A percentile compares a stretch with the other conserved stretches of the same genome.
phyloP scores from a whole-genome alignment of 1,284 basidiomycete genomes.

The Cronartium ribicola region DNA sequence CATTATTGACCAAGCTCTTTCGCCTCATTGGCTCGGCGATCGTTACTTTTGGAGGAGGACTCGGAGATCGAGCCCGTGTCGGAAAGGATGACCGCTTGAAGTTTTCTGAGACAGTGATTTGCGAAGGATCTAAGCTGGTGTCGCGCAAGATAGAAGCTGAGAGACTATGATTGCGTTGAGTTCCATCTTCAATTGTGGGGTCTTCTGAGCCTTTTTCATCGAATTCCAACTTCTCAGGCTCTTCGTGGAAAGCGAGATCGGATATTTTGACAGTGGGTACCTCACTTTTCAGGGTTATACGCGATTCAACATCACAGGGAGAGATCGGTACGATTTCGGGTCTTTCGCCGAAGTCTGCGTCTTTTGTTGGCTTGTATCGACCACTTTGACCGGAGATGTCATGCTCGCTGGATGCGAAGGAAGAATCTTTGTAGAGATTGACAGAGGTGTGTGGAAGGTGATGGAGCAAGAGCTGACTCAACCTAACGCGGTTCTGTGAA shows the following conservation, averaged over 20 bases:
- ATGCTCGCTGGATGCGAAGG: background rate
- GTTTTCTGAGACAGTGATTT: background rate
- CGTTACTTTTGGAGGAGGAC: background rate
- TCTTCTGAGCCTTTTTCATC: constrained; percentile 1
- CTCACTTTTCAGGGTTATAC: too few relatives aligned
- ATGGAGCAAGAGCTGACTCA: constrained; percentile 45
- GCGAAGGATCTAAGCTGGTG: background rate
- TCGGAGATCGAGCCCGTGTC: background rate
- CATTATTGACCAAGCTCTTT: constrained; percentile 4
- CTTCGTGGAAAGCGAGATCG: constrained; percentile 40
- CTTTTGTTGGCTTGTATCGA: too few relatives aligned
- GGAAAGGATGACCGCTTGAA: background rate
- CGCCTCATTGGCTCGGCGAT: constrained; percentile 17
- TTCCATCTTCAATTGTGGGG: background rate
- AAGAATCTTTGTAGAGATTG: background rate
- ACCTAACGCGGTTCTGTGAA: constrained; percentile 43
- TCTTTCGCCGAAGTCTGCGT: too few relatives aligned
- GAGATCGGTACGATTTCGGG: too few relatives aligned
- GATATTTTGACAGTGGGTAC: background rate
- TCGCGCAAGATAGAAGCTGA: background rate
- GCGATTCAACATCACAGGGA: too few relatives aligned
- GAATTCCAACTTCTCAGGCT: constrained; percentile 21
- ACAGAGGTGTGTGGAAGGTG: background rate
- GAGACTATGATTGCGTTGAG: background rate
- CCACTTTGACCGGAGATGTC: background rate